Base-by-base conservation (phyloP, 1,284 basidiomycete genomes). In the Malassezia psittaci region DNA sequence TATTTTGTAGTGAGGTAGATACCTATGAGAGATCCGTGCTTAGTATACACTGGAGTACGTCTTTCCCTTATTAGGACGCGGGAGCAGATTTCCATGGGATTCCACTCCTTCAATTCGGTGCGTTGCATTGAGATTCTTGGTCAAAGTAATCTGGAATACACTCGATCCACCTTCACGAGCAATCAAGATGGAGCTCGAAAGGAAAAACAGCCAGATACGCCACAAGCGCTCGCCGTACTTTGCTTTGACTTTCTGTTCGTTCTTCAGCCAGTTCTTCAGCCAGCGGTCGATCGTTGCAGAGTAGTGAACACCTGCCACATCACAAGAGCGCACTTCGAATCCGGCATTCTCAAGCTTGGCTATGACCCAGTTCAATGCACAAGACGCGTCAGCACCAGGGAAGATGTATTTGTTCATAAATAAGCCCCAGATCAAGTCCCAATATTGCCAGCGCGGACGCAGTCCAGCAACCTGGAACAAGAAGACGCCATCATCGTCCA, bases 391-490 rank as follows among this genome's bases (percentile, higher is more conserved):
- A 8, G 94, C 94, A 72, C 94, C 93, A 50, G 94, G 91, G 85
- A 96, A 98, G 75, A 96, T 62, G 64, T 72, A 71, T 58, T 71
- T 71, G 68, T 72, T 72, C 70, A 72, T 74, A 42, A 74, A 74
- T 24, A 74, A 58, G 82, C 77, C 79, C 91, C 93, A 99, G 75
- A 90, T 85, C 62, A 98, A 83, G 76, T 98, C 93, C 79, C 96
- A 93, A 67, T 86, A 96, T 63, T 98, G 94, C 94, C 93, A 98
- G 40, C 80, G 77, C 8, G 90, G 90, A 43, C 93, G 85, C 64
- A 96, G 80, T 64, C 93, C 93, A 51, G 93, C 88, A 24, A 99
- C 93, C 78, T 99, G 94, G 79, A 94, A 83, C 53, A 96, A 86
- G 69, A 98, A 87, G 62, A 86, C 82, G 49, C 93, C 93, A 66